Conservation (phyloP, 139 green algal species). For the Edaphochlamys debaryana region DNA sequence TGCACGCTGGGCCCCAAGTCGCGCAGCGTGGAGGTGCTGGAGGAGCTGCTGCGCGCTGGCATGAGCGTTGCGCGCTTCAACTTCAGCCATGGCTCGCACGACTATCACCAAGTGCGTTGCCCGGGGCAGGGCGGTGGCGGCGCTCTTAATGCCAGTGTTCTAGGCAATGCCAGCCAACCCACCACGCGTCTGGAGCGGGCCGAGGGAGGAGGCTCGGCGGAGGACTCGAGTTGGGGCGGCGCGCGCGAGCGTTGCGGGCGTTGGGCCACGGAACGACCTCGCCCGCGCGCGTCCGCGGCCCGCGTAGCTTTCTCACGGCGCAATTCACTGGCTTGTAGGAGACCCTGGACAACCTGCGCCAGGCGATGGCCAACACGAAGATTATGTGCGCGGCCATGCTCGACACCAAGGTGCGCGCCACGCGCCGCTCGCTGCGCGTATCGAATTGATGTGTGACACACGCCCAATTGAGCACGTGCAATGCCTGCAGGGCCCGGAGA, state of each 20-base stretch:
- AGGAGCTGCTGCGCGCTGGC: conserved; percentile 89
- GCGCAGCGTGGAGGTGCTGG: conserved; percentile 80
- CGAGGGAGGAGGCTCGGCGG: too few relatives aligned
- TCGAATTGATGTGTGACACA: not conserved
- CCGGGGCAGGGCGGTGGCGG: not conserved
- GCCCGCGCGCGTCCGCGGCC: not conserved
- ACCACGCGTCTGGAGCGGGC: too few relatives aligned
- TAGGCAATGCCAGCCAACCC: too few relatives aligned
- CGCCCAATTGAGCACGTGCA: not conserved
- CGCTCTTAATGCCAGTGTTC: too few relatives aligned
- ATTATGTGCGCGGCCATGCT: conserved; percentile 99
- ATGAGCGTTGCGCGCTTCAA: conserved; percentile 98
- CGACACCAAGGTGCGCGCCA: conserved; percentile 91
- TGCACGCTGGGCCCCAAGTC: conserved; percentile 93
- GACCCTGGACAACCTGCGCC: conserved; percentile 92
- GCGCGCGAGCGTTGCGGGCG: not conserved
- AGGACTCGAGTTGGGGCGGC: too few relatives aligned
- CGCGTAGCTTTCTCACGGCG: not conserved
- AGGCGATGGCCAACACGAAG: conserved; percentile 87
- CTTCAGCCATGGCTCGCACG: conserved; percentile 94
- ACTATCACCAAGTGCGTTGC: conserved; percentile 91
- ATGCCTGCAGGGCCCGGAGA: conserved; percentile 91
- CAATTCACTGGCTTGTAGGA: conserved; percentile 68
- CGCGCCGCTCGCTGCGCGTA: not conserved
- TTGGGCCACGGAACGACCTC: not conserved